These are phyloP conservation scores for Candida alai DNA, from an alignment of 805 yeast genomes.

Conservation along the genomic window DNA sequence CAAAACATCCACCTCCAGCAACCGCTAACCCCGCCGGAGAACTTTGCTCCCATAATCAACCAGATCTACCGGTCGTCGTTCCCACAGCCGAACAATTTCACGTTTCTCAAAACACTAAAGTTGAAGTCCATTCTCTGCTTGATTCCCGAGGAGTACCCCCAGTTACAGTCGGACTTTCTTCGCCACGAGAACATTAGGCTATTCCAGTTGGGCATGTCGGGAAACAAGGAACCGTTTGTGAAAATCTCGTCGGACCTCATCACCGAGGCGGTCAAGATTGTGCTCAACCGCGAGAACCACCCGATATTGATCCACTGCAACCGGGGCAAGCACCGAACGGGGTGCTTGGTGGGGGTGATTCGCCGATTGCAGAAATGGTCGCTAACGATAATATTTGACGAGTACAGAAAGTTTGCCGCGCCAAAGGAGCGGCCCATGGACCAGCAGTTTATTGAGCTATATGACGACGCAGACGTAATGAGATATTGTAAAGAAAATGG, in stretches of 20 bases:
- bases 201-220: slow-evolving; percentile 89
- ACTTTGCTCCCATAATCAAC: slow-evolving; percentile 76
- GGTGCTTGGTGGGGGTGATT: slow-evolving; percentile 91
- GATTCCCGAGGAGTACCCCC: slow-evolving; percentile 90
- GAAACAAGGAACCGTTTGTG: slow-evolving; percentile 93
- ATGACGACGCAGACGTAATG: slow-evolving; percentile 62
- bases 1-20: slow-evolving; percentile 6
- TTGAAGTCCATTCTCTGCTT: slow-evolving; percentile 77
- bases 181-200: slow-evolving; percentile 57
- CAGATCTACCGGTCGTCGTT: slow-evolving; percentile 83
- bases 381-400: slow-evolving; percentile 89
- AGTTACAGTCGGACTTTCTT: slow-evolving; percentile 64
- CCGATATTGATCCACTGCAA: slow-evolving; percentile 94
- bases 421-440: slow-evolving; percentile 96
- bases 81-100: slow-evolving; percentile 81
- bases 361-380: slow-evolving; percentile 91
- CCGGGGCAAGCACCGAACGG: slow-evolving; percentile 95
- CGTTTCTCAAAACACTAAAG: slow-evolving; percentile 56
- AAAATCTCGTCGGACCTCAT: slow-evolving; percentile 63
- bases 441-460: slow-evolving; percentile 91
- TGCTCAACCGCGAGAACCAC: slow-evolving; percentile 80
- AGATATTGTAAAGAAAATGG: slow-evolving; percentile 46
- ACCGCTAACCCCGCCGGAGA: slow-evolving; percentile 72
- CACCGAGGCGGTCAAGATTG: slow-evolving; percentile 76
- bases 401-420: slow-evolving; percentile 87